Percentiles rank a stretch among this genome's conserved stretches.
phyloP scores from a whole-genome alignment of 2,329 filamentous ascomycete species.

The Exophiala dermatitidis region DNA sequence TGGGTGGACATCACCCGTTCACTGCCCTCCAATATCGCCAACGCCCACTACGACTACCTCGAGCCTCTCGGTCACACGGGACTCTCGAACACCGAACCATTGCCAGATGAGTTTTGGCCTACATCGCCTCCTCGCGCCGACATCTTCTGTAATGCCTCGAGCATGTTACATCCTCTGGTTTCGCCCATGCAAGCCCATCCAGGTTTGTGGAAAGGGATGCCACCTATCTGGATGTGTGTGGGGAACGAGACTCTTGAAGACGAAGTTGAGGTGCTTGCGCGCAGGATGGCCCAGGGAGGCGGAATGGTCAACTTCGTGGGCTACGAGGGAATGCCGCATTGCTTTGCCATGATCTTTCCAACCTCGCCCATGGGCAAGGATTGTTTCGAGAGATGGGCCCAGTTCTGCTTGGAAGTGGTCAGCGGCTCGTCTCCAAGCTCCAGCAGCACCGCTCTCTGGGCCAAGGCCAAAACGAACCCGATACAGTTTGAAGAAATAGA shows the following conservation, averaged over 20 bases:
- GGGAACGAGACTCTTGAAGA: slow-evolving; percentile 40
- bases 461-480: slow-evolving; percentile 30
- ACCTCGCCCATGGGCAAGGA: slow-evolving; percentile 41
- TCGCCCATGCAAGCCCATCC: slow-evolving; percentile 34
- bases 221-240: slow-evolving; percentile 37
- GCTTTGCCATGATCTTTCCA: slow-evolving; percentile 52
- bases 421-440: slow-evolving; percentile 27
- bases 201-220: slow-evolving; percentile 37
- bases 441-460: slow-evolving; percentile 24
- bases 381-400: slow-evolving; percentile 51
- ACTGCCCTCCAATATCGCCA: slow-evolving; percentile 35
- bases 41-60: slow-evolving; percentile 39
- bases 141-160: slow-evolving; percentile 36
- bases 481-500: slow-evolving; percentile 29
- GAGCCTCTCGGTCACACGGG: slow-evolving; percentile 24
- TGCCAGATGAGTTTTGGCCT: slow-evolving; percentile 37
- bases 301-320: slow-evolving; percentile 35
- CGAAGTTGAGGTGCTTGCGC: slow-evolving; percentile 36
- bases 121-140: slow-evolving; percentile 38
- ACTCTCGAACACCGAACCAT: slow-evolving; percentile 26
- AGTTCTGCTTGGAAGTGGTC: slow-evolving; percentile 43
- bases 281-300: slow-evolving; percentile 35
- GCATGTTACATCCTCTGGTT: slow-evolving; percentile 36
- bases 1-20: slow-evolving; percentile 40
- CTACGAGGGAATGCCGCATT: slow-evolving; percentile 43